phyloP scores from a whole-genome alignment of 805 yeast species.

The Metschnikowia santaceciliae region DNA sequence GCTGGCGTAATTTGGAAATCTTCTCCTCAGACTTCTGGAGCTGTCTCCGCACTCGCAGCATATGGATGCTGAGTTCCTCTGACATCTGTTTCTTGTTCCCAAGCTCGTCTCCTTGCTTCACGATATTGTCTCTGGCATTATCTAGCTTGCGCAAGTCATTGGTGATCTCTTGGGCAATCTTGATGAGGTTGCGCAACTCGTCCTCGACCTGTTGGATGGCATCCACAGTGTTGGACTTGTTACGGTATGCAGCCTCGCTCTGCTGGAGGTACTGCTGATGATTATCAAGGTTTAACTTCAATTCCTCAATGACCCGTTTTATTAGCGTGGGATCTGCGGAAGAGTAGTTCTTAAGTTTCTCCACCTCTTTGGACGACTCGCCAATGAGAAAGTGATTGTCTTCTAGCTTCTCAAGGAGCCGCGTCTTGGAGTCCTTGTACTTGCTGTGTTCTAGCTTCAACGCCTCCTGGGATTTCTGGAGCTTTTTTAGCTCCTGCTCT shows the following conservation, averaged over 20 bases:
- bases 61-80: slow-evolving; percentile 40
- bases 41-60: slow-evolving; percentile 48
- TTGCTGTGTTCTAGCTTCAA: slow-evolving; percentile 57
- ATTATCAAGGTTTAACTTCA: slow-evolving; percentile 42
- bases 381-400: slow-evolving; percentile 53
- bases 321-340: slow-evolving; percentile 58
- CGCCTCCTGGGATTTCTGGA: slow-evolving; percentile 60
- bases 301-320: slow-evolving; percentile 48
- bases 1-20: slow-evolving; percentile 39
- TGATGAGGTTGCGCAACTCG: slow-evolving; percentile 42
- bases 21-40: slow-evolving; percentile 47
- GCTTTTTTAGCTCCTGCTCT: slow-evolving; percentile 57
- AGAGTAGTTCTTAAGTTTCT: slow-evolving; percentile 55
- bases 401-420: slow-evolving; percentile 55
- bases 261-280: slow-evolving; percentile 23
- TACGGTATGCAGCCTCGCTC: slow-evolving; percentile 45
- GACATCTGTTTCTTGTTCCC: slow-evolving; percentile 35
- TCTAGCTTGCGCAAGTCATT: slow-evolving; percentile 44
- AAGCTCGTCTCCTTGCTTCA: slow-evolving; percentile 31
- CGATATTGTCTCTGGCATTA: slow-evolving; percentile 30
- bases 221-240: slow-evolving; percentile 51
- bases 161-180: slow-evolving; percentile 49
- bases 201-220: slow-evolving; percentile 47
- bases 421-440: slow-evolving; percentile 61
- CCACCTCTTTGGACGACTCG: slow-evolving; percentile 56